Conservation (phyloP, 2,329 filamentous ascomycete genomes). For the Fusarium devonianum region DNA sequence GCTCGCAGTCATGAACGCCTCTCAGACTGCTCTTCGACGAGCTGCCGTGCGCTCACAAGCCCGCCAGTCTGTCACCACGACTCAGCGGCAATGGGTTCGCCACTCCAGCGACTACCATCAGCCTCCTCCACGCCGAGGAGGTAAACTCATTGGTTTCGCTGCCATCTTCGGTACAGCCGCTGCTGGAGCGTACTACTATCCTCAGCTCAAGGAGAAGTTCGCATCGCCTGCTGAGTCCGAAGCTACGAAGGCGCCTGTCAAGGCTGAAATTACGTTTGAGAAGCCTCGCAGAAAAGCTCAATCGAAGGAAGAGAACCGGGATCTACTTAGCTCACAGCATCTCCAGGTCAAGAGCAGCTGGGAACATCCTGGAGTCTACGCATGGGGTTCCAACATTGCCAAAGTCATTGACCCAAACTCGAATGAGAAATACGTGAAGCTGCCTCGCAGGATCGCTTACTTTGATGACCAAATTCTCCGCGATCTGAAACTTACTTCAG, state of each 20-base stretch:
- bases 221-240: slow-evolving; percentile 27
- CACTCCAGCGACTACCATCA: slow-evolving; percentile 37
- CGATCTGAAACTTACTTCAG: slow-evolving; percentile 83
- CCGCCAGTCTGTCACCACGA: slow-evolving; percentile 30
- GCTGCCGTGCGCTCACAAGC: slow-evolving; percentile 38
- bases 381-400: slow-evolving; percentile 89
- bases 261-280: slow-evolving; percentile 72
- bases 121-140: slow-evolving; percentile 34
- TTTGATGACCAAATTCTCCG: slow-evolving; percentile 86
- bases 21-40: slow-evolving; percentile 42
- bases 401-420: slow-evolving; percentile 86
- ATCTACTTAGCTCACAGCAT: slow-evolving; percentile 84
- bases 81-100: slow-evolving; percentile 44
- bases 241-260: slow-evolving; percentile 27
- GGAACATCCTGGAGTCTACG: slow-evolving; percentile 86
- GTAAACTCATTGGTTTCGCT: slow-evolving; percentile 43
- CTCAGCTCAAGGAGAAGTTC: slow-evolving; percentile 43
- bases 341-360: slow-evolving; percentile 84
- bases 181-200: slow-evolving; percentile 50
- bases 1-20: slow-evolving; percentile 43
- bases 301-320: slow-evolving; percentile 75
- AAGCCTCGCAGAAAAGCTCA: slow-evolving; percentile 63
- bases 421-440: slow-evolving; percentile 78
- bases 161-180: slow-evolving; percentile 50
- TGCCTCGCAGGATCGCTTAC: slow-evolving; percentile 76